Conservation (phyloP, 1,284 basidiomycete species). For the Leccinum subfulvum region DNA sequence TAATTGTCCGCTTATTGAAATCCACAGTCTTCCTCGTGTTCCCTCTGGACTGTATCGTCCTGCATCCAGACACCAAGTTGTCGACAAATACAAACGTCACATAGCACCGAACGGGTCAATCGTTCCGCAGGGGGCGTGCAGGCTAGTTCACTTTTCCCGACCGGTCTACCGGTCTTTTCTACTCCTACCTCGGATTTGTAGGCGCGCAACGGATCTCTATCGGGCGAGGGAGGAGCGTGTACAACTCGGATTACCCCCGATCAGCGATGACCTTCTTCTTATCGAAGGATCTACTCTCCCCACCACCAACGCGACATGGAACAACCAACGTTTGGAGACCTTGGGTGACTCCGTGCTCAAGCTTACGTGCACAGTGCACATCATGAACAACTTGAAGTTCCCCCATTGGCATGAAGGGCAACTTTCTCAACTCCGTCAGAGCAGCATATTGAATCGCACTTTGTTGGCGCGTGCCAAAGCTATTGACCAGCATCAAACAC, state of each 20-base stretch:
- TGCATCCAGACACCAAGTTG: slow-evolving; percentile 19
- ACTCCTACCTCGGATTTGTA: slow-evolving; percentile 64
- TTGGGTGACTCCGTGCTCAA: slow-evolving; percentile 82
- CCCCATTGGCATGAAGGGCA: slow-evolving; percentile 81
- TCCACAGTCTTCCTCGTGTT: slow-evolving; percentile 41
- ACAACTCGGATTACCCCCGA: slow-evolving; percentile 57
- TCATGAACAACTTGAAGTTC: slow-evolving; percentile 73
- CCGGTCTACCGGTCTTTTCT: slow-evolving; percentile 50
- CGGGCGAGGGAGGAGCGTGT: slow-evolving; percentile 51
- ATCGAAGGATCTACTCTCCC: slow-evolving; percentile 76
- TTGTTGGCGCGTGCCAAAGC: slow-evolving; percentile 66
- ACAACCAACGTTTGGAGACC: slow-evolving; percentile 82
- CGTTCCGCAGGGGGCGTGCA: slow-evolving; percentile 54
- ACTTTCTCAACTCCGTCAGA: slow-evolving; percentile 60
- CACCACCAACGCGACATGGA: slow-evolving; percentile 56
- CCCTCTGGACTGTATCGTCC: slow-evolving; percentile 46
- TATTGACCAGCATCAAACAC: slow-evolving; percentile 39
- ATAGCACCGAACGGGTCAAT: slow-evolving; percentile 37
- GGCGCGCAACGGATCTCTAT: slow-evolving; percentile 62
- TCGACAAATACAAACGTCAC: slow-evolving; percentile 21
- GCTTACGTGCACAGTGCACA: slow-evolving; percentile 68
- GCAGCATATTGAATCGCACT: slow-evolving; percentile 66
- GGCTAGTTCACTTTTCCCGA: slow-evolving; percentile 48
- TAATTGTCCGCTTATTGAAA: slow-evolving; percentile 62
- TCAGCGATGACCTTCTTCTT: slow-evolving; percentile 55